phyloP scores from a whole-genome alignment of 106 monocot genomes.

The Apostasia shenzhenica region DNA sequence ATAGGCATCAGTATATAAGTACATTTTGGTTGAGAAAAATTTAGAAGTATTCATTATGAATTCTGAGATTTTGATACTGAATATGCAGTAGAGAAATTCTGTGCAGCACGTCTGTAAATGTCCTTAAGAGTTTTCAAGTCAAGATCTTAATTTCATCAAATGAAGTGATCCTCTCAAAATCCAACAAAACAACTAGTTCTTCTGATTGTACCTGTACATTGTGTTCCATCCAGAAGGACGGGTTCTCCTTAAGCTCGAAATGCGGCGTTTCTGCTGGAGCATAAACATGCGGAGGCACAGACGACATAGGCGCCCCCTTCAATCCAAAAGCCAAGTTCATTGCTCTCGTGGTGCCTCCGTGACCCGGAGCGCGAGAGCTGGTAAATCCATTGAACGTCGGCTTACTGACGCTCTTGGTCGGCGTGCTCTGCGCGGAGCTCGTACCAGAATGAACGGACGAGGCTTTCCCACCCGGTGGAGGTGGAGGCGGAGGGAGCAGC shows the following conservation, averaged over 20 bases:
- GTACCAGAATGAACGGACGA: slow-evolving; percentile 54
- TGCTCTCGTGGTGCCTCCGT: slow-evolving; percentile 14
- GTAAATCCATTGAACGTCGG: slow-evolving; percentile 24
- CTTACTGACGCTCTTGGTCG: slow-evolving; percentile 74
- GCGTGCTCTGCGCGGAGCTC: slow-evolving; percentile 76
- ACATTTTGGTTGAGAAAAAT: too few species aligned
- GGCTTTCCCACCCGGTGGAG: slow-evolving; percentile 33
- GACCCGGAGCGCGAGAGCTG: slow-evolving; percentile 30
- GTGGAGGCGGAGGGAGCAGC: slow-evolving; percentile 18
- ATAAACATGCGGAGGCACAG: slow-evolving; percentile 13
- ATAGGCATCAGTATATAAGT: too few species aligned
- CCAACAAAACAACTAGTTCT: neutral
- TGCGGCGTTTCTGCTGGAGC: slow-evolving; percentile 56
- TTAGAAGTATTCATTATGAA: too few species aligned
- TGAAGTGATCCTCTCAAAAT: too few species aligned
- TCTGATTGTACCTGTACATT: slow-evolving; percentile 73
- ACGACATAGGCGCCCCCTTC: slow-evolving; percentile 26
- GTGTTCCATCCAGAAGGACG: slow-evolving; percentile 94
- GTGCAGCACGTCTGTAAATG: neutral
- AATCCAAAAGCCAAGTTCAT: slow-evolving; percentile 26
- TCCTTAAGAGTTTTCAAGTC: neutral
- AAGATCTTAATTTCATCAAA: too few species aligned
- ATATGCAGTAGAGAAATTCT: too few species aligned
- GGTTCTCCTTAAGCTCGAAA: slow-evolving; percentile 84
- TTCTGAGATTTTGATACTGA: too few species aligned